A percentile compares a stretch with the other conserved stretches of the same genome.
Evolutionary conservation across 2,329 filamentous ascomycete genomes (phyloP).

Genomic region (Alternaria sp.): DNA sequence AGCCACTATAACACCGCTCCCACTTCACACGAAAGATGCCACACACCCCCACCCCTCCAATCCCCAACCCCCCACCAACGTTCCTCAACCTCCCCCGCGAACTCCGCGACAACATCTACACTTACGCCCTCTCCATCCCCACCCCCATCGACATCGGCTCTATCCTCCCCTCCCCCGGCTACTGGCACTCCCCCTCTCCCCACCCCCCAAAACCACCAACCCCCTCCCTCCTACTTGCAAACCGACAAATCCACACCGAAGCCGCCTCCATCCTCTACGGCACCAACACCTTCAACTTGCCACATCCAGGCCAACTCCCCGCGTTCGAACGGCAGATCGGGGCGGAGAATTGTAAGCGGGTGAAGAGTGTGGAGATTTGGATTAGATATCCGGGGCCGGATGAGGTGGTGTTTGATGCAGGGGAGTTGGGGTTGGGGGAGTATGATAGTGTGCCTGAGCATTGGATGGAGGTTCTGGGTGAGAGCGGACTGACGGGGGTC

Average conservation of each 20-base stretch:
- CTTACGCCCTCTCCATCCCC: rapidly evolving
- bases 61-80: neutral
- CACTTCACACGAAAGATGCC: neutral
- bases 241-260: neutral
- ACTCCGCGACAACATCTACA: neutral
- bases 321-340: neutral
- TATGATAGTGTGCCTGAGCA: neutral
- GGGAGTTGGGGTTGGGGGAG: neutral
- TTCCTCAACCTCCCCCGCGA: neutral
- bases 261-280: neutral
- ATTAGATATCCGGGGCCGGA: neutral
- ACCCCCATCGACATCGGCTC: neutral
- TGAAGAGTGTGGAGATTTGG: neutral
- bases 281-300: neutral
- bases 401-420: neutral
- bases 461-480: neutral
- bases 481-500: neutral
- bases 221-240: neutral
- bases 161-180: neutral
- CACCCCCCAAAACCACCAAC: neutral
- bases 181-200: neutral
- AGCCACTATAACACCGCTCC: neutral
- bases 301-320: neutral
- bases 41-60: neutral
- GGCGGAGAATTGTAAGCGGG: neutral